phyloP scores from a whole-genome alignment of 1,284 basidiomycete genomes.

The Tilletia setariae region DNA sequence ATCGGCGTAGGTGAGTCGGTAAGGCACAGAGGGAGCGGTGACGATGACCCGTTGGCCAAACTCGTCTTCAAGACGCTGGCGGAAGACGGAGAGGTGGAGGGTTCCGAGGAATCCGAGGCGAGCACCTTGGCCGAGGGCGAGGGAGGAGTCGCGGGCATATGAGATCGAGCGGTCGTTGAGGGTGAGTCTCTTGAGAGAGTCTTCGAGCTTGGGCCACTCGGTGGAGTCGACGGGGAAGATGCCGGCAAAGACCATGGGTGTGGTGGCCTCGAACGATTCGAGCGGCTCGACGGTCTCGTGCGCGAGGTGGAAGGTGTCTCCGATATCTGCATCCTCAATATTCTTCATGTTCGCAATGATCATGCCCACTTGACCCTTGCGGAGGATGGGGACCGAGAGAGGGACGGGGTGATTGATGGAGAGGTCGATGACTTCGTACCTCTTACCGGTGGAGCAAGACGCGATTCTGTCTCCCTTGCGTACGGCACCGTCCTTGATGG shows the following conservation, averaged over 20 bases:
- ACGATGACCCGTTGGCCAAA: constrained; percentile 59
- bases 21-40: constrained; percentile 51
- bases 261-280: constrained; percentile 86
- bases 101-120: constrained; percentile 93
- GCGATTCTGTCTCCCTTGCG: constrained; percentile 65
- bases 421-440: constrained; percentile 86
- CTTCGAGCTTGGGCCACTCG: constrained; percentile 90
- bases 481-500: constrained; percentile 64
- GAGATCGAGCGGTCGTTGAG: constrained; percentile 86
- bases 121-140: constrained; percentile 90
- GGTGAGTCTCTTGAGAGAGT: constrained; percentile 82
- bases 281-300: constrained; percentile 76
- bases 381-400: constrained; percentile 59
- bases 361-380: constrained; percentile 86
- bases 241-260: constrained; percentile 96
- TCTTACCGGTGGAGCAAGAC: constrained; percentile 80
- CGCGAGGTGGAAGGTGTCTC: constrained; percentile 82
- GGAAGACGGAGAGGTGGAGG: constrained; percentile 94
- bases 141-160: constrained; percentile 85
- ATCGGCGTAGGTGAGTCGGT: constrained; percentile 41
- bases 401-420: constrained; percentile 79
- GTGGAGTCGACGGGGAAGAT: constrained; percentile 87
- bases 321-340: constrained; percentile 88
- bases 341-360: constrained; percentile 93
- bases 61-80: constrained; percentile 94